Evolutionary conservation across 208 protist genomes (phyloP).

Genomic region (Leishmania aethiopica): DNA sequence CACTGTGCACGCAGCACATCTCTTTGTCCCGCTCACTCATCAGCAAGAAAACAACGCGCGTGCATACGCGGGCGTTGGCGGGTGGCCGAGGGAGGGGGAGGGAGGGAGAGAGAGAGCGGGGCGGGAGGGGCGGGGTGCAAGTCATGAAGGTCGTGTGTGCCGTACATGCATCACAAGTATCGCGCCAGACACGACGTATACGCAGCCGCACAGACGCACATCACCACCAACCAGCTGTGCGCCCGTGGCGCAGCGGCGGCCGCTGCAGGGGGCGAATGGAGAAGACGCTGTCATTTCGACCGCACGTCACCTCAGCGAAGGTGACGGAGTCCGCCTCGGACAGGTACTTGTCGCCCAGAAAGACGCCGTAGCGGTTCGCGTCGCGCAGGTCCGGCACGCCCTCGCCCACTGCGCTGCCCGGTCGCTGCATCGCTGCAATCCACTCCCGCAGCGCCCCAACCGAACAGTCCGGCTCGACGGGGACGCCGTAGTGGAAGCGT

Average conservation of each 20-base stretch:
- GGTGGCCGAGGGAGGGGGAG: not conserved
- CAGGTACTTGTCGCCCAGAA: slow-evolving; percentile 34
- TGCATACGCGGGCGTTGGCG: too few species aligned
- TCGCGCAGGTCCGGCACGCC: slow-evolving; percentile 24
- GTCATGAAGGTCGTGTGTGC: not conserved
- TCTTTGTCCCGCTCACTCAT: not conserved
- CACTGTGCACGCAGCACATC: not conserved
- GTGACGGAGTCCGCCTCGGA: slow-evolving; percentile 27
- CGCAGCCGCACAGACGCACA: not conserved
- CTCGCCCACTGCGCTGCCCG: slow-evolving; percentile 2
- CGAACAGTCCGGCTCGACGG: slow-evolving; percentile 47
- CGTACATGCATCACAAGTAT: not conserved
- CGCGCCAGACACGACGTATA: not conserved
- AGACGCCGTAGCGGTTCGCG: slow-evolving; percentile 34
- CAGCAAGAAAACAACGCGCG: not conserved
- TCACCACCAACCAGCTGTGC: not conserved
- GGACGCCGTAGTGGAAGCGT: slow-evolving; percentile 50
- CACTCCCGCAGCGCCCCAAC: slow-evolving; percentile 48
- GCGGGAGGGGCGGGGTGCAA: not conserved
- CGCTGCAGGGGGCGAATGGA: slow-evolving; percentile 30
- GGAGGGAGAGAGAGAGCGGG: not conserved
- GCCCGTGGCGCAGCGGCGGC: not conserved
- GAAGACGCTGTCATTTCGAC: slow-evolving; percentile 62
- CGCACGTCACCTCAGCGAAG: slow-evolving; percentile 47
- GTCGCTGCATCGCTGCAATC: slow-evolving; percentile 35